A percentile compares a stretch with the other conserved stretches of the same genome.
Evolutionary conservation across 495 filamentous ascomycete genomes (phyloP).

Genomic region (Penicillium egyptiacum): DNA sequence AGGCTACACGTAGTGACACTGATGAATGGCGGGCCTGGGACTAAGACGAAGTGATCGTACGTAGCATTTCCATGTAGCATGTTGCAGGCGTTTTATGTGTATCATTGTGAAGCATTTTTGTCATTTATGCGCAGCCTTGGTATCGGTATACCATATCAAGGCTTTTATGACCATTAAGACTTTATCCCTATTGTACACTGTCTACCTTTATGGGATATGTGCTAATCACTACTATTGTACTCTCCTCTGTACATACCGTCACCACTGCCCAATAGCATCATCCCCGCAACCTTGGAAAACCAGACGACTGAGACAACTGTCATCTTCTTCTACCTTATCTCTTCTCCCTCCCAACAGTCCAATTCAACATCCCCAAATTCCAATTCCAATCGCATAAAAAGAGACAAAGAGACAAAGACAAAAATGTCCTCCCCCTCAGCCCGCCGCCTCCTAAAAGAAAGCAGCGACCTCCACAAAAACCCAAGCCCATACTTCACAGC

Average conservation of each 20-base stretch:
- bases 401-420: conserved; percentile 4
- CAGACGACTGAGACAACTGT: too few relatives aligned
- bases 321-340: neutral
- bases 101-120: conserved; percentile 1
- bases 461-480: conserved; percentile 71
- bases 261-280: too few relatives aligned
- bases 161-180: neutral
- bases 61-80: conserved; percentile 10
- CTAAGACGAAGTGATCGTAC: conserved; percentile 15
- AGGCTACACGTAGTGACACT: conserved; percentile 18
- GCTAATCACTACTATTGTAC: too few relatives aligned
- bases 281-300: too few relatives aligned
- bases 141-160: neutral
- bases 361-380: neutral
- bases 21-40: conserved; percentile 52
- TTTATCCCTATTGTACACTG: too few relatives aligned
- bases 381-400: neutral
- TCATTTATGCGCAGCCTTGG: neutral
- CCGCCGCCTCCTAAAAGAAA: conserved; percentile 72
- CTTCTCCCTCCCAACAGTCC: neutral
- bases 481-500: conserved; percentile 83
- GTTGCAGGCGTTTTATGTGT: conserved; percentile 15
- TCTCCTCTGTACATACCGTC: too few relatives aligned
- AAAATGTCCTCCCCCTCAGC: conserved; percentile 39
- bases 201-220: too few relatives aligned